These are phyloP conservation scores for Phialophora verrucosa DNA, from an alignment of 2,329 filamentous ascomycete genomes.

Conservation along the genomic window DNA sequence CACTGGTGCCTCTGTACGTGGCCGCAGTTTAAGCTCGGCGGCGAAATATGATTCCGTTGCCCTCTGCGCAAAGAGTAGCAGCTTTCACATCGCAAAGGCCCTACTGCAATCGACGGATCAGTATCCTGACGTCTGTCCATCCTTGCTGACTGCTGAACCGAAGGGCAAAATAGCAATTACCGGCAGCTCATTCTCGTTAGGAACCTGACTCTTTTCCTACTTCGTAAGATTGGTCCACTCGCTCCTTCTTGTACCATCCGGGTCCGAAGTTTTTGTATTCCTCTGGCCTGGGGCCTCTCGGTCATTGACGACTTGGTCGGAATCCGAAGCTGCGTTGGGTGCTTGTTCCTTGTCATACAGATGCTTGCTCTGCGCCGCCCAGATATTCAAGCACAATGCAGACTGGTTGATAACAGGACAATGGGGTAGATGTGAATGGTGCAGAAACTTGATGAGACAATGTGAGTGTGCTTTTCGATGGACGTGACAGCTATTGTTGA, in stretches of 20 bases:
- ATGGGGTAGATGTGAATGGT: constrained; percentile 3
- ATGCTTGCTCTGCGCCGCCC: neutral
- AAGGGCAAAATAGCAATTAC: neutral
- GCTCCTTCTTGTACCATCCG: neutral
- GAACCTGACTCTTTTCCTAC: neutral
- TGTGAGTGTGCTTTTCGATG: neutral
- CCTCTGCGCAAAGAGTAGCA: neutral
- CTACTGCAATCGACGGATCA: neutral
- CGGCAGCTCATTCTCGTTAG: neutral
- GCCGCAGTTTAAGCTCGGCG: neutral
- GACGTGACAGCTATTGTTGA: neutral
- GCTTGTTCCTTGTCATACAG: neutral
- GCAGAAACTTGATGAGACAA: neutral
- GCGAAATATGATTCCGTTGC: neutral
- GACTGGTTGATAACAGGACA: neutral
- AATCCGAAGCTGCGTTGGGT: neutral
- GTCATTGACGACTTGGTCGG: neutral
- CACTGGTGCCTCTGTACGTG: neutral
- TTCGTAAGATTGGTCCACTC: neutral
- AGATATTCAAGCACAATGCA: neutral
- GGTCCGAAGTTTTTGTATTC: neutral
- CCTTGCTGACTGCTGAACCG: neutral
- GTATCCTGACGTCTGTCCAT: neutral
- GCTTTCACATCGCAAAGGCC: neutral
- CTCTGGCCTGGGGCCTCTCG: neutral